Evolutionary conservation across 2,329 filamentous ascomycete genomes (phyloP).

Genomic region (Diaporthe velutina): DNA sequence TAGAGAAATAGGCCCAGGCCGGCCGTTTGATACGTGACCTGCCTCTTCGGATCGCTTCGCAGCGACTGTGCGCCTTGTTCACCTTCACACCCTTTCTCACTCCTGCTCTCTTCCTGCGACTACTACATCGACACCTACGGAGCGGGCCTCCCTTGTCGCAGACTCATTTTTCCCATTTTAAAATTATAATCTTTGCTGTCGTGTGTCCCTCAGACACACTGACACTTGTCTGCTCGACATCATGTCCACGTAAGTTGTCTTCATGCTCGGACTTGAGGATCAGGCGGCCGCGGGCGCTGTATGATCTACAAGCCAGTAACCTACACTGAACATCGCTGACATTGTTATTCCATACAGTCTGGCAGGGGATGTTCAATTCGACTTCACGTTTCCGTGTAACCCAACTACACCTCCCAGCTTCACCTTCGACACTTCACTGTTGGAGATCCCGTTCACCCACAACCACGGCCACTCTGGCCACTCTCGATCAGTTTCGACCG

Average conservation of each 20-base stretch:
- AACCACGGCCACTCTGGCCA: conserved; percentile 55
- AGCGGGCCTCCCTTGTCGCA: conserved; percentile 40
- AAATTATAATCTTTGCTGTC: conserved; percentile 36
- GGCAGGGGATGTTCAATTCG: conserved; percentile 72
- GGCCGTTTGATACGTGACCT: conserved; percentile 41
- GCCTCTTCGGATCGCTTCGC: conserved; percentile 34
- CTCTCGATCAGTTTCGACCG: conserved; percentile 73
- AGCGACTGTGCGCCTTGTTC: conserved; percentile 21
- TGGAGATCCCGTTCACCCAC: conserved; percentile 66
- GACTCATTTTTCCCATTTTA: conserved; percentile 25
- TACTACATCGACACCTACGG: conserved; percentile 30
- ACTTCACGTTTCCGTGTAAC: conserved; percentile 71
- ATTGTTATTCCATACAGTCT: conserved; percentile 58
- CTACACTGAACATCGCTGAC: conserved; percentile 44
- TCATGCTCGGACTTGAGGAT: neutral
- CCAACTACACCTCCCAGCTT: conserved; percentile 64
- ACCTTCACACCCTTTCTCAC: conserved; percentile 1
- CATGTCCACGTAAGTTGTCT: conserved; percentile 58
- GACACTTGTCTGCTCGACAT: conserved; percentile 42
- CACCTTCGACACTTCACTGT: conserved; percentile 68
- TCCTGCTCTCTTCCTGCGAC: conserved; percentile 10
- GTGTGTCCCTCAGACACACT: conserved; percentile 33
- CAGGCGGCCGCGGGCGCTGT: neutral
- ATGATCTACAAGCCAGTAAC: neutral
- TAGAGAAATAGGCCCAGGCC: conserved; percentile 35